Evolutionary conservation across 225 moss, liverwort and hornwort species (phyloP).

Genomic region (Asterella californica): DNA sequence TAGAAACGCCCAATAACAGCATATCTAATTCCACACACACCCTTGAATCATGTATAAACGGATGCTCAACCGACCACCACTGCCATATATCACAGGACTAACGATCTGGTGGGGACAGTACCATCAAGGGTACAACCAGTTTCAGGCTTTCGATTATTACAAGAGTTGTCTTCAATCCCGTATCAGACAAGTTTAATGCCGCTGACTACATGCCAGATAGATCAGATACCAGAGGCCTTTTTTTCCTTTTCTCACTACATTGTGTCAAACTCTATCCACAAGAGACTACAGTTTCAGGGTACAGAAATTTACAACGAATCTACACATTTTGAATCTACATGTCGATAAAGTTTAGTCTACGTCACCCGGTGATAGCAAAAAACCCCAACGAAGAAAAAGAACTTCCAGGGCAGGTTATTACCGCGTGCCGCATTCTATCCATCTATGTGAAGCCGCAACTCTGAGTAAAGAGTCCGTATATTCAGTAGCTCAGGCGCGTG

Average conservation of each 20-base stretch:
- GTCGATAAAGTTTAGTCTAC: conserved; percentile 7
- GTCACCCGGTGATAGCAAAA: not conserved
- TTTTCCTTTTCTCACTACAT: not conserved
- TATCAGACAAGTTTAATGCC: conserved; percentile 23
- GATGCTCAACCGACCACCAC: too few relatives aligned
- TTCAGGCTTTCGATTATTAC: not conserved
- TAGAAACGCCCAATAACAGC: too few relatives aligned
- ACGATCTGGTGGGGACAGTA: too few relatives aligned
- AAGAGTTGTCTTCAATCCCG: not conserved
- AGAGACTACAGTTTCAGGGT: conserved; percentile 10
- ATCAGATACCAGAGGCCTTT: conserved; percentile 1
- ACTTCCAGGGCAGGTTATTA: not conserved
- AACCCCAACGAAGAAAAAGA: not conserved
- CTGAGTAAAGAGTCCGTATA: not conserved
- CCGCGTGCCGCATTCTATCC: not conserved
- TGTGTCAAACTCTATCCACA: conserved; percentile 20
- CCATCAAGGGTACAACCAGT: too few relatives aligned
- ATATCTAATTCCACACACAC: too few relatives aligned
- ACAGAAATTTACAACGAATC: conserved; percentile 33
- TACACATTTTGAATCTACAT: conserved; percentile 21
- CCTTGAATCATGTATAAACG: too few relatives aligned
- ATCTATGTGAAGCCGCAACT: not conserved
- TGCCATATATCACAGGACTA: too few relatives aligned
- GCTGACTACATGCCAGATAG: conserved; percentile 18
- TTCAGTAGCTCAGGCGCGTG: conserved; percentile 45